Percentiles rank a stretch among this genome's conserved stretches.
These are phyloP conservation scores for Sporisorium reilianum DNA, from an alignment of 1,284 basidiomycete genomes.

Conservation along the genomic window DNA sequence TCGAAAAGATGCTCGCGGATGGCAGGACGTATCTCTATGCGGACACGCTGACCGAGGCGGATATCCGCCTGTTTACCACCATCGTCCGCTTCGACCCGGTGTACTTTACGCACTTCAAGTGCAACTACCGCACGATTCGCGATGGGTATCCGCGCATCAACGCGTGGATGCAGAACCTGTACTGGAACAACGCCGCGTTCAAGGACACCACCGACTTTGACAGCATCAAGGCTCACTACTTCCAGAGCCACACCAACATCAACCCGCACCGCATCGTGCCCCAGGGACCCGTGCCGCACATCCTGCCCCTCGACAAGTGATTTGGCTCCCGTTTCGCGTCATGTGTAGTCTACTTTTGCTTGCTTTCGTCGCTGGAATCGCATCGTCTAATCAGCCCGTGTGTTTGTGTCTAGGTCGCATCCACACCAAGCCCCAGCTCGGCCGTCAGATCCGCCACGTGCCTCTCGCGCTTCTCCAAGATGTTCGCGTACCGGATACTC, in stretches of 20 bases:
- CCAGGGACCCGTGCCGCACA: constrained; percentile 59
- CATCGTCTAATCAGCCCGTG: constrained; percentile 1
- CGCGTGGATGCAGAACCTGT: constrained; percentile 82
- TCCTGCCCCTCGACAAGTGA: constrained; percentile 55
- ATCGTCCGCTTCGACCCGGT: constrained; percentile 84
- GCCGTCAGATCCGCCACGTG: constrained; percentile 69
- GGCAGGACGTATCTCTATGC: constrained; percentile 88
- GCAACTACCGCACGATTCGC: constrained; percentile 74
- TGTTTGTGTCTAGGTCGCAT: background rate
- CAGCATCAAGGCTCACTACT: constrained; percentile 71
- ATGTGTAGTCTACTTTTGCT: background rate
- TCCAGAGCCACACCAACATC: constrained; percentile 63
- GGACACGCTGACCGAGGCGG: constrained; percentile 86
- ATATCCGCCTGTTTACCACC: constrained; percentile 86
- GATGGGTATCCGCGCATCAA: constrained; percentile 61
- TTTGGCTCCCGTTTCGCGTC: no score
- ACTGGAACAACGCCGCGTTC: constrained; percentile 91
- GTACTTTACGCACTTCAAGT: constrained; percentile 92
- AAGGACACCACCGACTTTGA: constrained; percentile 86
- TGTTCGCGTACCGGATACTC: constrained; percentile 77
- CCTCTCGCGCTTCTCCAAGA: constrained; percentile 76
- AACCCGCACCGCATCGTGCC: constrained; percentile 66
- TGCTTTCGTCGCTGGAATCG: background rate
- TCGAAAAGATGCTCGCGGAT: constrained; percentile 80
- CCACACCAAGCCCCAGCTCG: constrained; percentile 28